phyloP scores from a whole-genome alignment of 495 filamentous ascomycete species.

The Daldinia decipiens region DNA sequence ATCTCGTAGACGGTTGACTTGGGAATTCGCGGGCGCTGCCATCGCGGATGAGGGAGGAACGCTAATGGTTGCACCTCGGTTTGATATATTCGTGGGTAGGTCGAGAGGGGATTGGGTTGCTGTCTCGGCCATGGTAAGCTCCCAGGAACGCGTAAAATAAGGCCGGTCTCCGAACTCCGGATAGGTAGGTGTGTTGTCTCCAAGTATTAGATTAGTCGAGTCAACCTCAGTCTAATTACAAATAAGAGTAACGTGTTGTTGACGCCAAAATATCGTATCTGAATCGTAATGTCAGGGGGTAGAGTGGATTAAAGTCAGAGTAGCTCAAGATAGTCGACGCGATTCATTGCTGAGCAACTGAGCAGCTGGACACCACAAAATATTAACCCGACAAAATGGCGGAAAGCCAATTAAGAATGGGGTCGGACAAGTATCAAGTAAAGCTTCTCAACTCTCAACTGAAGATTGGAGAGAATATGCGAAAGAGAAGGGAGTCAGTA shows the following conservation, averaged over 20 bases:
- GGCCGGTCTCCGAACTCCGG: background rate
- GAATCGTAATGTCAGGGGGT: constrained; percentile 35
- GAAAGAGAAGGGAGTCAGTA: constrained; percentile 6
- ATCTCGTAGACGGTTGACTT: constrained; percentile 61
- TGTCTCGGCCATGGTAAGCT: constrained; percentile 39
- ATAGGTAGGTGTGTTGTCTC: constrained; percentile 4
- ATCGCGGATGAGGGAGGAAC: constrained; percentile 37
- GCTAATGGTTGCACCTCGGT: constrained; percentile 39
- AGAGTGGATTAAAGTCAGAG: constrained; percentile 31
- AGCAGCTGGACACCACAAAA: constrained; percentile 17
- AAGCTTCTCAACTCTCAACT: background rate
- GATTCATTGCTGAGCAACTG: constrained; percentile 33
- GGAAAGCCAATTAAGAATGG: constrained; percentile 5
- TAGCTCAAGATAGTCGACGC: constrained; percentile 14
- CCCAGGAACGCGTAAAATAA: constrained; percentile 3
- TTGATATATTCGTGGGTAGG: constrained; percentile 25
- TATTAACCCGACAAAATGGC: constrained; percentile 21
- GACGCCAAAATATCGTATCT: constrained; percentile 26
- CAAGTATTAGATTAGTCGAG: constrained; percentile 35
- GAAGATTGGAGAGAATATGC: constrained; percentile 7
- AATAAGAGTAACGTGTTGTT: constrained; percentile 29
- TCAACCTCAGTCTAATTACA: constrained; percentile 23
- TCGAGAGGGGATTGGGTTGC: constrained; percentile 36
- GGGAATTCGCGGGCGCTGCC: constrained; percentile 36
- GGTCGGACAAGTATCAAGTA: background rate